Base-by-base conservation (phyloP, 1,284 basidiomycete genomes). In the Pisolithus thermaeus region DNA sequence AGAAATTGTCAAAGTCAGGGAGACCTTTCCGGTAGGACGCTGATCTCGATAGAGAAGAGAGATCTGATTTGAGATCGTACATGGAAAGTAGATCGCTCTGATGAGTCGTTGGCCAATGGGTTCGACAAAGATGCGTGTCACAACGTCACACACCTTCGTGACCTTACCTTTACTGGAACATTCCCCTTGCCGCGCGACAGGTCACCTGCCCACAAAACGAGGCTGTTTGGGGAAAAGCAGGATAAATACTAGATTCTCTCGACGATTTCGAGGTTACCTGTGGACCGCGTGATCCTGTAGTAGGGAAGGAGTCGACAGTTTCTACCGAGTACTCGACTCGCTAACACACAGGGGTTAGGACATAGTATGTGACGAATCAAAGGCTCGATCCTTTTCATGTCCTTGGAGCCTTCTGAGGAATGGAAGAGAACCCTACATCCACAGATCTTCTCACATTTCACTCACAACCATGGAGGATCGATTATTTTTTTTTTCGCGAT, bases 331-430 rank as follows among this genome's bases (percentile, higher is more conserved):
- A 35, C 30, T 30, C 30, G 12, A 25, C 41, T 25, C 23, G 41
- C 11, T 22, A 27, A 25, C 63, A 59, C 52, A 56, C 63, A 68
- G 66, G 58, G 59, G 39, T 20, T 57, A 64, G 67, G 55, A 39
- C 47, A 27, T 16, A 41, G 37, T 56, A 56, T 59, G 52, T 50
- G 56, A 57, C 55, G 57, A 53, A 66, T 69, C 65, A 66, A 69
- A 64, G 67, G 67, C 25, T 44, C n/a, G 42, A 32, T 62, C 55
- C 56, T 52, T 61, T 65, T 66, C 64, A 68, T 65, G 49, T 56
- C 28, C 47, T 55, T 55, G 49, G 40, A 23, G 35, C 37, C 67
- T 66, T 69, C 67, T 59, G 30, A 46, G 30, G 39, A 66, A 69
- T 68, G 67, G 67, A 66, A 69, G 57, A 40, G 59, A 63, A 66